Conservation (phyloP, 2,329 filamentous ascomycete genomes). For the Penicillium sp. region DNA sequence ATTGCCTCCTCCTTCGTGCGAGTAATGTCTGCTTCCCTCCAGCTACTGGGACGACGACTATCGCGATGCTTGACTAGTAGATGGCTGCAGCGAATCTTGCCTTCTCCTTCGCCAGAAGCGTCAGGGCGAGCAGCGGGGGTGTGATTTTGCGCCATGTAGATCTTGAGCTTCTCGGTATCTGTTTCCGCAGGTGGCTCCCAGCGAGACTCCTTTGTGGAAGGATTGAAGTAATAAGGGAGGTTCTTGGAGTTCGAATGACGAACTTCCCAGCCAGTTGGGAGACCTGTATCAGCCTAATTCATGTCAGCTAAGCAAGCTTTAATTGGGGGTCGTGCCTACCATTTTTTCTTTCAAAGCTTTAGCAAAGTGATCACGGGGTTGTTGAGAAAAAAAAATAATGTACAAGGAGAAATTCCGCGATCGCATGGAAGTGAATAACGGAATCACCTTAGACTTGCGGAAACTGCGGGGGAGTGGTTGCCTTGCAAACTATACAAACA, state of each 20-base stretch:
- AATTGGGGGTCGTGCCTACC: background rate
- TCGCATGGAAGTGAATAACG: background rate
- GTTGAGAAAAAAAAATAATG: background rate
- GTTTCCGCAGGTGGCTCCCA: constrained; percentile 91
- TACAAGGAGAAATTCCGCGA: background rate
- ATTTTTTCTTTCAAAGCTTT: constrained; percentile 7
- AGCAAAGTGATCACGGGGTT: background rate
- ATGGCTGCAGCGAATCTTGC: constrained; percentile 91
- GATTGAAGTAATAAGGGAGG: constrained; percentile 98
- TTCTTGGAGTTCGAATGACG: constrained; percentile 98
- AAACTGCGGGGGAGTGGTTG: constrained; percentile 32
- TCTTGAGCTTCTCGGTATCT: constrained; percentile 87
- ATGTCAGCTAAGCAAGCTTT: background rate
- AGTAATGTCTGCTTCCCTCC: constrained; percentile 86
- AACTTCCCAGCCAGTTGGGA: constrained; percentile 88
- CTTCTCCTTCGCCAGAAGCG: constrained; percentile 51
- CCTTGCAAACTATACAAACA: constrained; percentile 14
- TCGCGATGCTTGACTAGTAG: constrained; percentile 89
- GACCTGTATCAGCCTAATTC: constrained; percentile 66
- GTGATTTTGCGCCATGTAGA: constrained; percentile 88
- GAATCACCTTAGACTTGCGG: background rate
- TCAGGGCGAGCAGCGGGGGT: constrained; percentile 44
- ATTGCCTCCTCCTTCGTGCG: constrained; percentile 82
- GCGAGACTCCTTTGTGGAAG: constrained; percentile 76
- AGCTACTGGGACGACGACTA: constrained; percentile 84